Conservation (phyloP, 1,284 basidiomycete species). For the Cronartium quercuum region DNA sequence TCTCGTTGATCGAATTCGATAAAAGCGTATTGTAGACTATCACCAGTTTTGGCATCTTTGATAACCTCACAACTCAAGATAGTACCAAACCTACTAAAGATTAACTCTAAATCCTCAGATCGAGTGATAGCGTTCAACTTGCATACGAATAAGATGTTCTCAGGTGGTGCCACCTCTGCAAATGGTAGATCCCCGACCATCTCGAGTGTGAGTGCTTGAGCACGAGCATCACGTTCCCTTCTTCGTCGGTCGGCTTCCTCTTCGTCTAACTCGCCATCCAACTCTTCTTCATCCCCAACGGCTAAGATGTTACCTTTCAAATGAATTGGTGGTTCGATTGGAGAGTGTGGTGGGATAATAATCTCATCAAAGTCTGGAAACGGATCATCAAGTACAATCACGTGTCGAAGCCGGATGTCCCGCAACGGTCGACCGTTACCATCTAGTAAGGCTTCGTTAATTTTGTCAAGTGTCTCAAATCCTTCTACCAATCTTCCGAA, state of each 20-base stretch:
- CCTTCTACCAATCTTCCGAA: constrained; percentile 96
- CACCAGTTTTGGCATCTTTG: constrained; percentile 87
- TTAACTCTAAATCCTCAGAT: constrained; percentile 93
- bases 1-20: constrained; percentile 93
- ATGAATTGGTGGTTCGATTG: constrained; percentile 54
- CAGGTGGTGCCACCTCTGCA: constrained; percentile 92
- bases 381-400: constrained; percentile 91
- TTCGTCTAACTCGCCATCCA: constrained; percentile 53
- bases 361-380: constrained; percentile 78
- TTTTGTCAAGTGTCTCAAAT: constrained; percentile 79
- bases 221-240: constrained; percentile 75
- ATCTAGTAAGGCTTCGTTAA: constrained; percentile 86
- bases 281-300: constrained; percentile 85
- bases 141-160: constrained; percentile 98
- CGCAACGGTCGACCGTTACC: constrained; percentile 82
- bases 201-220: constrained; percentile 90
- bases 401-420: constrained; percentile 85
- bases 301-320: constrained; percentile 53
- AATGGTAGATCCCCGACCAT: constrained; percentile 99
- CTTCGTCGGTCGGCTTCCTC: constrained; percentile 73
- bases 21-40: constrained; percentile 95
- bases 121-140: constrained; percentile 92
- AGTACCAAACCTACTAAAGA: constrained; percentile 88
- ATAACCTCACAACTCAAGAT: constrained; percentile 98
- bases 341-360: constrained; percentile 66